Conservation (phyloP, 768 basidiomycete genomes). For the Phylloporus rhodoxanthus region DNA sequence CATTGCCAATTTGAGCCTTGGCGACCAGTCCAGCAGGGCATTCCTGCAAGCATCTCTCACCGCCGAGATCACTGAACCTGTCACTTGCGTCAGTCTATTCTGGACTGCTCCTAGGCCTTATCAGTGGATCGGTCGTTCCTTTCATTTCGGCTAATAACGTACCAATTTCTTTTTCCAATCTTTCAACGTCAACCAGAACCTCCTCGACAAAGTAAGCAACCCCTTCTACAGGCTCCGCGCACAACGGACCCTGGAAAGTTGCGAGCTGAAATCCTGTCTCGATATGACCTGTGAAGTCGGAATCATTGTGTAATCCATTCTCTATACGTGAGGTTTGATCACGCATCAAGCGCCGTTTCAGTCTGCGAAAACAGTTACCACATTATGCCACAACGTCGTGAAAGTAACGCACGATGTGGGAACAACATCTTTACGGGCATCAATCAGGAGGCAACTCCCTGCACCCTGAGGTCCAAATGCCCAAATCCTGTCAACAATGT, state of each 20-base stretch:
- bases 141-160: slow-evolving; percentile 19
- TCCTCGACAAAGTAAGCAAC: slow-evolving; percentile 86
- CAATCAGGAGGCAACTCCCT: slow-evolving; percentile 83
- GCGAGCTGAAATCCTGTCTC: slow-evolving; percentile 96
- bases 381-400: slow-evolving; percentile 4
- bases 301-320: slow-evolving; percentile 31
- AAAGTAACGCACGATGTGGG: slow-evolving; percentile 50
- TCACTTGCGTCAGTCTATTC: slow-evolving; percentile 76
- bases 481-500: slow-evolving; percentile 70
- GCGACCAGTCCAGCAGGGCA: slow-evolving; percentile 94
- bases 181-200: slow-evolving; percentile 55
- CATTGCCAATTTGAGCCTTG: slow-evolving; percentile 95
- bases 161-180: slow-evolving; percentile 65
- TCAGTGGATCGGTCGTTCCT: slow-evolving; percentile 8
- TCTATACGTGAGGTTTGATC: slow-evolving; percentile 30
- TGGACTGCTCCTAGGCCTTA: slow-evolving; percentile 45
- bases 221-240: slow-evolving; percentile 91
- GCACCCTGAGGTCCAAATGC: slow-evolving; percentile 86
- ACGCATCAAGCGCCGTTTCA: slow-evolving; percentile 45
- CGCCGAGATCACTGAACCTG: slow-evolving; percentile 85
- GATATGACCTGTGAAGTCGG: slow-evolving; percentile 73
- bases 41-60: slow-evolving; percentile 86
- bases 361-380: slow-evolving; percentile 31
- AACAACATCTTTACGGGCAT: slow-evolving; percentile 46
- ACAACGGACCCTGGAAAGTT: slow-evolving; percentile 89